These are phyloP conservation scores for Phytophthora sp. DNA, from an alignment of 352 stramenopile genomes.

Conservation along the genomic window DNA sequence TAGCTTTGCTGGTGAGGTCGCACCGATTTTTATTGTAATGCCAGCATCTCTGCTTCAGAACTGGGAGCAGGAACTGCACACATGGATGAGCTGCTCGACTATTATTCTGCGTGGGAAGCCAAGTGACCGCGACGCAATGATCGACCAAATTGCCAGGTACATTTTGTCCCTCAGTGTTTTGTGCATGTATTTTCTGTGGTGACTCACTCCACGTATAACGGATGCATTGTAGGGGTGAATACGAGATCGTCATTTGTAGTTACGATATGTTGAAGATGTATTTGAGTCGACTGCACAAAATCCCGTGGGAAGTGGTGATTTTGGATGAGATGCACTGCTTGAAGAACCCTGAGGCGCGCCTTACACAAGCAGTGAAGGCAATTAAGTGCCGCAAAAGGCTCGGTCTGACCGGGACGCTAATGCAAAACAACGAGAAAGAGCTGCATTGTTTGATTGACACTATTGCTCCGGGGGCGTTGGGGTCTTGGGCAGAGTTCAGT, in stretches of 20 bases:
- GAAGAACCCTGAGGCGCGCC: constrained; percentile 96
- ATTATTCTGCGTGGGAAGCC: constrained; percentile 72
- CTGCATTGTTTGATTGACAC: constrained; percentile 80
- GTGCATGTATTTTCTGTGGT: constrained; percentile 39
- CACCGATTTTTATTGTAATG: constrained; percentile 97
- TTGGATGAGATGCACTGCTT: constrained; percentile 99
- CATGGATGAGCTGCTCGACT: constrained; percentile 88
- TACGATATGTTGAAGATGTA: constrained; percentile 92
- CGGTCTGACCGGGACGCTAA: constrained; percentile 89
- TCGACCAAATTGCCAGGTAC: constrained; percentile 75
- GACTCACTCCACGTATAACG: constrained; percentile 3
- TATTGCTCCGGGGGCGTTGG: constrained; percentile 69
- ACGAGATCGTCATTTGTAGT: constrained; percentile 83
- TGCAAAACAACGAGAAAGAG: constrained; percentile 90
- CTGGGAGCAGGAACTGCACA: constrained; percentile 98
- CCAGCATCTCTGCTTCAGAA: constrained; percentile 98
- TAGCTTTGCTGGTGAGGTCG: constrained; percentile 48
- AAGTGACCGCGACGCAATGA: constrained; percentile 56
- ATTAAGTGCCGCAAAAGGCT: constrained; percentile 72
- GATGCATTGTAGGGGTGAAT: constrained; percentile 51
- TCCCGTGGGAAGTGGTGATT: constrained; percentile 93
- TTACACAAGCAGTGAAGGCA: constrained; percentile 81
- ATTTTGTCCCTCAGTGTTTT: background rate
- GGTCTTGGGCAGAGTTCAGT: constrained; percentile 72
- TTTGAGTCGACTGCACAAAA: constrained; percentile 79